phyloP scores from a whole-genome alignment of 2,329 filamentous ascomycete genomes.

The Iodosphaeria phyllophila region DNA sequence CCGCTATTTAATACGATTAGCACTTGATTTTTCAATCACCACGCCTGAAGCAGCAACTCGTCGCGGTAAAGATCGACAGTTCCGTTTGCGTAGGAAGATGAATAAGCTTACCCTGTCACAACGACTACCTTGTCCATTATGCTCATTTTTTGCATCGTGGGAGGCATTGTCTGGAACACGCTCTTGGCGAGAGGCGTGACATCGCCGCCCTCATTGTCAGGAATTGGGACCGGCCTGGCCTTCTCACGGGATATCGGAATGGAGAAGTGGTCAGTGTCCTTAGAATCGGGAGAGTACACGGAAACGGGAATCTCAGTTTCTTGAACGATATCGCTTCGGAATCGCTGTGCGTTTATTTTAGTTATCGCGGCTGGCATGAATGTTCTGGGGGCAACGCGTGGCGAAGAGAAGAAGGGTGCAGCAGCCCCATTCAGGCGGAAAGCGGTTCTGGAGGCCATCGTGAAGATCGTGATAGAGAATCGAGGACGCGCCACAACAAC shows the following conservation, averaged over 20 bases:
- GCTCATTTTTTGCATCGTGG: slow-evolving; percentile 50
- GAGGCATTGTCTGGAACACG: slow-evolving; percentile 36
- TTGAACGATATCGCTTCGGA: slow-evolving; percentile 29
- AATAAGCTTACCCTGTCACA: slow-evolving; percentile 42
- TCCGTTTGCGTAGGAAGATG: slow-evolving; percentile 1
- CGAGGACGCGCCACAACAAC: neutral
- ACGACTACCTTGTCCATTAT: slow-evolving; percentile 54
- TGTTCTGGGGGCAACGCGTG: slow-evolving; percentile 8
- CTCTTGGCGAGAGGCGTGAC: slow-evolving; percentile 32
- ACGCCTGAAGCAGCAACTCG: neutral
- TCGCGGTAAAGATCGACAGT: slow-evolving; percentile 1
- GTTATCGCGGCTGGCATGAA: slow-evolving; percentile 18
- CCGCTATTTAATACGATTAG: slow-evolving; percentile 26
- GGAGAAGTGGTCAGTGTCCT: slow-evolving; percentile 33
- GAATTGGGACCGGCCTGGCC: slow-evolving; percentile 21
- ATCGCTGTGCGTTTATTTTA: slow-evolving; percentile 17
- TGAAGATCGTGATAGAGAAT: slow-evolving; percentile 3
- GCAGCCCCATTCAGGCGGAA: slow-evolving; percentile 12
- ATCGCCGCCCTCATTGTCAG: slow-evolving; percentile 17
- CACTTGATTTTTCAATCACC: neutral
- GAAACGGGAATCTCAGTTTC: slow-evolving; percentile 39
- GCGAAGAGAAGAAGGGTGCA: slow-evolving; percentile 10
- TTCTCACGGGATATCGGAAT: slow-evolving; percentile 30
- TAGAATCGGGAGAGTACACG: slow-evolving; percentile 27
- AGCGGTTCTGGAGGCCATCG: slow-evolving; percentile 14